Conservation (phyloP, 1,284 basidiomycete species). For the Tilletiaria anomala region DNA sequence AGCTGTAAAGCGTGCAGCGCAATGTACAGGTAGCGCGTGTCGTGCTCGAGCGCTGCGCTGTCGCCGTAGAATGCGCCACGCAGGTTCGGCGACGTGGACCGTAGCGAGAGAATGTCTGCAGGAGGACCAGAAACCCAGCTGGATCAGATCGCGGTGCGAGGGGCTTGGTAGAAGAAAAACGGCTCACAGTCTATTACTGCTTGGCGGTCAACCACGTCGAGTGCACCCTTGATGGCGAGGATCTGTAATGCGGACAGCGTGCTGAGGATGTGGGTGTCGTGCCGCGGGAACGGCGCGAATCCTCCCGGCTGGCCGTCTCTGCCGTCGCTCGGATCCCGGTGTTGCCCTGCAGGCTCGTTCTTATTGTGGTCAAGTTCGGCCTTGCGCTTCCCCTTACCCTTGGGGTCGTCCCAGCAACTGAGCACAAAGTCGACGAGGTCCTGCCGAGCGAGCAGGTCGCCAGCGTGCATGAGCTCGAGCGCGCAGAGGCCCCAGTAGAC, state of each 20-base stretch:
- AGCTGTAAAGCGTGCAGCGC: slow-evolving; percentile 68
- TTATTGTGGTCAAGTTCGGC: too few species aligned
- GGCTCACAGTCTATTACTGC: background rate
- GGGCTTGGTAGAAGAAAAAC: background rate
- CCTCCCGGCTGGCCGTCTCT: slow-evolving; percentile 59
- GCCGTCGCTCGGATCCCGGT: too few species aligned
- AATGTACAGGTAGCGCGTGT: slow-evolving; percentile 82
- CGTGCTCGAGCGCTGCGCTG: slow-evolving; percentile 62
- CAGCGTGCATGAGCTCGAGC: slow-evolving; percentile 60
- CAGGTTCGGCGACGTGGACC: slow-evolving; percentile 45
- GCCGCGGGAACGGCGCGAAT: slow-evolving; percentile 79
- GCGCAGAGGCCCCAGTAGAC: slow-evolving; percentile 93
- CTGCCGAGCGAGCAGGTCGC: slow-evolving; percentile 61
- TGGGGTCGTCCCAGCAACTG: slow-evolving; percentile 57
- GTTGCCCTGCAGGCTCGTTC: too few species aligned
- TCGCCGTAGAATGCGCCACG: slow-evolving; percentile 78
- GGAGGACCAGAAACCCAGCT: background rate
- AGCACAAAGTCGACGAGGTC: slow-evolving; percentile 81
- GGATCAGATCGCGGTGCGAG: background rate
- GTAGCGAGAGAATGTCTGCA: slow-evolving; percentile 65
- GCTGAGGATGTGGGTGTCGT: slow-evolving; percentile 76
- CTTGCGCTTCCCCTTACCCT: slow-evolving; percentile 36
- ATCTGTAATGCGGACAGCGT: slow-evolving; percentile 88
- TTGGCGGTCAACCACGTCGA: slow-evolving; percentile 48
- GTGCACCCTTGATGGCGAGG: slow-evolving; percentile 65